These are phyloP conservation scores for Hypoxylon intermedium DNA, from an alignment of 495 filamentous ascomycete genomes.

Conservation along the genomic window DNA sequence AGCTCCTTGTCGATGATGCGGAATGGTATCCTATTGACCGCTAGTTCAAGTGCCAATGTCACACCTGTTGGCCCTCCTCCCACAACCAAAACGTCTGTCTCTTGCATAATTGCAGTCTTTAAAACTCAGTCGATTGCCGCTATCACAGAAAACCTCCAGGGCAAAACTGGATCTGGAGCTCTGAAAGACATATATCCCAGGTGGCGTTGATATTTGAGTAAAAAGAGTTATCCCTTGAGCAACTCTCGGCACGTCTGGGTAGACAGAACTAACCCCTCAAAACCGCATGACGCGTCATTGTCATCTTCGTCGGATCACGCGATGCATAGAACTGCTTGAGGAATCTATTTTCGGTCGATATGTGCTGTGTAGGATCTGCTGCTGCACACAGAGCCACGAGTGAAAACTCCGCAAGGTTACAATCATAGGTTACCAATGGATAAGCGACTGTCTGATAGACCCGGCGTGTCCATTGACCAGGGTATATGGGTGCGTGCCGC, in stretches of 20 bases:
- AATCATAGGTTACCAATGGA: background rate
- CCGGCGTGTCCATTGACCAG: background rate
- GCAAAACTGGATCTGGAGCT: background rate
- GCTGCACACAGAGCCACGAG: background rate
- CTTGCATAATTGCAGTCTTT: slow-evolving; percentile 8
- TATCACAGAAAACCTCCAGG: too few relatives aligned
- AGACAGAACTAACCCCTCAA: background rate
- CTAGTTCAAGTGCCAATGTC: slow-evolving; percentile 39
- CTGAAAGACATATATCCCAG: background rate
- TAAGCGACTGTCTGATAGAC: background rate
- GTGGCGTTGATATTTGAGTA: slow-evolving; percentile 17
- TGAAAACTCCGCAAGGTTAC: background rate
- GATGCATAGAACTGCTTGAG: background rate
- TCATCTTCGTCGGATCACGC: slow-evolving; percentile 6
- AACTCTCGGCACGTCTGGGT: background rate
- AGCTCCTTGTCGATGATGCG: slow-evolving; percentile 39
- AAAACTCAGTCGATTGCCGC: background rate
- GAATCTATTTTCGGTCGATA: slow-evolving; percentile 12
- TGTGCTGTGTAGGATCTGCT: too few relatives aligned
- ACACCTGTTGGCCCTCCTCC: slow-evolving; percentile 42
- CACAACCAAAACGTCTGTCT: slow-evolving; percentile 40
- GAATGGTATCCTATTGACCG: slow-evolving; percentile 33
- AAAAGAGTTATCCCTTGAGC: background rate
- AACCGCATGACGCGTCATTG: slow-evolving; percentile 25
- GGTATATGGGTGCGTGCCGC: background rate